Base-by-base conservation (phyloP, 768 basidiomycete species). In the Amanita thiersii region DNA sequence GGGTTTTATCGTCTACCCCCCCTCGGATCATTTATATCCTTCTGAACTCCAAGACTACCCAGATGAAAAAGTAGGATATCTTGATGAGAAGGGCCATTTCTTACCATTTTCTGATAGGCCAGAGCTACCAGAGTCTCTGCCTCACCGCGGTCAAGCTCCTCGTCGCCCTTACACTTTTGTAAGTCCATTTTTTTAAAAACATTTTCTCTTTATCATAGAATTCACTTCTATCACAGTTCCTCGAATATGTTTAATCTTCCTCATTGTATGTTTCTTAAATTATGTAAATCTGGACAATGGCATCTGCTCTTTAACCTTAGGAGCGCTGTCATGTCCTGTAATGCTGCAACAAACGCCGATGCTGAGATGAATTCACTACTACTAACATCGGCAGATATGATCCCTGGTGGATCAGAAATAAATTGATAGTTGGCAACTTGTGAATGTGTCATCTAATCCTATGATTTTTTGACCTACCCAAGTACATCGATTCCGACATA, bases 1-100 rank as follows among this genome's bases (percentile, higher is more conserved):
- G 14, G 68, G 69, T 35, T 79, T 62, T 50, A 64, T 85, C 47
- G 82, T 87, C 21, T 85, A 79, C 43, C 82, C 80, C 5, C 85
- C 85, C 1, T 58, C 55, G 0, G 57, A 66, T 5, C 56, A 58
- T 34, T 67, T 70, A n/a, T 78, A 77, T 50, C 85, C 85, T 1
- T 47, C 53, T 0, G 85, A 87, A 6, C 64, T 87, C 18, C 58
- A 61, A 30, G 59, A 68, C 1, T 85, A 86, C 49, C 85, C 84
- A 1, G 52, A 58, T 1, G 69, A 71, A 47, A 58, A 59, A 10
- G 69, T 69, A 11, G 78, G 76, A 4, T 87, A 77, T 50, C 59
- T 56, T 56, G 70, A 86, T 52, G 70, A 81, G 43, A 50, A 60
- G 41, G 75, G 77, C 3, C 42, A 53, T 6, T 62, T 66, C 25